A percentile compares a stretch with the other conserved stretches of the same genome.
Conservation (phyloP, 371 early-diverging fungal species). For the Capniomyces stellatus region DNA sequence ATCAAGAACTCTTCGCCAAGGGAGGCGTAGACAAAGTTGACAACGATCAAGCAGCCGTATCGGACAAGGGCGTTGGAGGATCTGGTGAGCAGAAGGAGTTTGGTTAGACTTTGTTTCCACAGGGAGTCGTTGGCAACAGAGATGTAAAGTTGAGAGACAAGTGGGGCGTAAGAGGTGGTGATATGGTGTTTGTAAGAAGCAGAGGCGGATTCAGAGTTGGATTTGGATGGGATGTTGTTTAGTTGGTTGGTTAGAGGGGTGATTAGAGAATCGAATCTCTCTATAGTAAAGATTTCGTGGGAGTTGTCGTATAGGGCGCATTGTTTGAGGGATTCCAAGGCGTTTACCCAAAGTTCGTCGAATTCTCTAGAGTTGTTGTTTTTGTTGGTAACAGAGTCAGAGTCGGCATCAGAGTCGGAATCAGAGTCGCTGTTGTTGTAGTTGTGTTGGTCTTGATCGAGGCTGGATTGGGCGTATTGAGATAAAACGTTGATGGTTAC, state of each 20-base stretch:
- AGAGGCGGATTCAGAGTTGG: too few relatives aligned
- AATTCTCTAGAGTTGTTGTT: conserved; percentile 12
- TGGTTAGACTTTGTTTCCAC: conserved; percentile 77
- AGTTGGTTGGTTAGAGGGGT: conserved; percentile 49
- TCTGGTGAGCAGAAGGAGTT: conserved; percentile 56
- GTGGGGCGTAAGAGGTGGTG: conserved; percentile 49
- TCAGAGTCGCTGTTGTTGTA: too few relatives aligned
- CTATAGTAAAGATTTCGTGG: conserved; percentile 40
- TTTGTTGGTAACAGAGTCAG: conserved; percentile 9
- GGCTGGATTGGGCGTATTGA: conserved; percentile 19
- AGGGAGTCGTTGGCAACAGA: conserved; percentile 56
- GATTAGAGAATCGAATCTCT: conserved; percentile 49
- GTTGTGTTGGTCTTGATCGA: neutral
- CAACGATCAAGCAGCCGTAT: conserved; percentile 43
- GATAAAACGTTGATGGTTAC: conserved; percentile 39
- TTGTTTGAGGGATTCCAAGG: conserved; percentile 17
- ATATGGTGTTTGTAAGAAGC: too few relatives aligned
- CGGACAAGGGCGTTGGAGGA: conserved; percentile 50
- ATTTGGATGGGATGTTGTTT: too few relatives aligned
- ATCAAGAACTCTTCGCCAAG: conserved; percentile 83
- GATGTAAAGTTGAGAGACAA: conserved; percentile 64
- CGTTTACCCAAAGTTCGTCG: conserved; percentile 17
- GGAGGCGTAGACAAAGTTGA: conserved; percentile 63
- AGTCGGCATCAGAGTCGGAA: too few relatives aligned
- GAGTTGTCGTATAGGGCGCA: conserved; percentile 19